A percentile compares a stretch with the other conserved stretches of the same genome.
phyloP scores from a whole-genome alignment of 2,329 filamentous ascomycete species.

The Colletotrichum plurivorum region DNA sequence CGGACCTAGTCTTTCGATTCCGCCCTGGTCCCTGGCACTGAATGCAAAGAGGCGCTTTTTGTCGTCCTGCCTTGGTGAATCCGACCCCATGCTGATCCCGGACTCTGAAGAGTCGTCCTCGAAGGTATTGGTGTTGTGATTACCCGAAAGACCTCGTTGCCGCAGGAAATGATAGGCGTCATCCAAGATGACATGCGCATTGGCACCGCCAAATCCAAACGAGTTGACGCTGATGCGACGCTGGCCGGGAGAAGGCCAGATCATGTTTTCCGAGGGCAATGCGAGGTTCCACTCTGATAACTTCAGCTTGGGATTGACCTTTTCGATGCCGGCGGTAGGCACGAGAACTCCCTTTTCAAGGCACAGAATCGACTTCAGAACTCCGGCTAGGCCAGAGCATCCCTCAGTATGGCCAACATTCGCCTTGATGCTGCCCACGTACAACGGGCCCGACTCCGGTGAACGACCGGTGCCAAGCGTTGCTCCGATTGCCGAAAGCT shows the following conservation, averaged over 20 bases:
- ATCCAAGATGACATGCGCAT: constrained; percentile 45
- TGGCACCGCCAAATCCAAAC: constrained; percentile 36
- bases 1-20: not conserved
- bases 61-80: constrained; percentile 6
- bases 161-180: constrained; percentile 43
- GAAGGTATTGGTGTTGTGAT: not conserved
- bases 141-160: constrained; percentile 2
- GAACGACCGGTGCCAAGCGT: constrained; percentile 57
- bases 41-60: constrained; percentile 16
- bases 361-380: constrained; percentile 60
- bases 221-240: constrained; percentile 58
- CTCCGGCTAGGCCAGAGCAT: constrained; percentile 55
- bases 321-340: constrained; percentile 64
- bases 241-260: constrained; percentile 51
- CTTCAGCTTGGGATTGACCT: constrained; percentile 59
- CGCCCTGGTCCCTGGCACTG: constrained; percentile 18
- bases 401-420: constrained; percentile 61
- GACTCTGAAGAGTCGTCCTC: constrained; percentile 25
- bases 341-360: constrained; percentile 61
- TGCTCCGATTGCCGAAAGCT: constrained; percentile 62
- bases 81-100: constrained; percentile 1
- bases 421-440: constrained; percentile 51
- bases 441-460: constrained; percentile 46
- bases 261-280: constrained; percentile 47
- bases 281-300: constrained; percentile 42